Conservation (phyloP, 495 filamentous ascomycete genomes). For the Penicillium psychrofluorescens region DNA sequence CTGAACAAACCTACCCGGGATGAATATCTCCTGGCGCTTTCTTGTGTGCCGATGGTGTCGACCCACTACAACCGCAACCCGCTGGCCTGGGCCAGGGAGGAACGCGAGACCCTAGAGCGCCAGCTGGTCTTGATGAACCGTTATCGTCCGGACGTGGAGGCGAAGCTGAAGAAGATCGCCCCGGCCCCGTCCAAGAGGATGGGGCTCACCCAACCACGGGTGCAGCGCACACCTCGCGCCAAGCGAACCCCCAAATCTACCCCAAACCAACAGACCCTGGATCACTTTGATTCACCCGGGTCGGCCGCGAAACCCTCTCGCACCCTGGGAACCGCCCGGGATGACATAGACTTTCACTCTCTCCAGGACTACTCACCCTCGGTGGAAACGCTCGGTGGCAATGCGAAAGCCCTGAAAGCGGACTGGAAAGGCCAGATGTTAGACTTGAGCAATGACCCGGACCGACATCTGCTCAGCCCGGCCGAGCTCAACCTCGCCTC, state of each 20-base stretch:
- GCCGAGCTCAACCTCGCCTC: constrained; percentile 74
- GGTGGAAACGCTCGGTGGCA: constrained; percentile 53
- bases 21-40: constrained; percentile 62
- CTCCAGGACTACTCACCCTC: constrained; percentile 76
- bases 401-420: constrained; percentile 66
- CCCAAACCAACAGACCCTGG: constrained; percentile 39
- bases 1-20: constrained; percentile 57
- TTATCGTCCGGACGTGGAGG: constrained; percentile 21
- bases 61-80: constrained; percentile 53
- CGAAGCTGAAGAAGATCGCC: constrained; percentile 40
- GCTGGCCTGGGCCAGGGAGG: constrained; percentile 52
- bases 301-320: constrained; percentile 32
- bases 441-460: constrained; percentile 72
- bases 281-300: constrained; percentile 34
- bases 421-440: constrained; percentile 82
- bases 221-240: constrained; percentile 28
- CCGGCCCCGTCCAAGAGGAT: constrained; percentile 34
- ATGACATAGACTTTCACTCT: constrained; percentile 81
- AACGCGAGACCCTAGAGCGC: constrained; percentile 52
- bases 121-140: constrained; percentile 41
- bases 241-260: constrained; percentile 42
- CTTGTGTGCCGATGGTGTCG: constrained; percentile 58
- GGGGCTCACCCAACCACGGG: constrained; percentile 19
- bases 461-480: constrained; percentile 67
- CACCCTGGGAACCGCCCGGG: constrained; percentile 53